Evolutionary conservation across 2,329 filamentous ascomycete species (phyloP), one percentile per base, ranked within the genome.

Genomic region (Nothopassalora personata): DNA sequence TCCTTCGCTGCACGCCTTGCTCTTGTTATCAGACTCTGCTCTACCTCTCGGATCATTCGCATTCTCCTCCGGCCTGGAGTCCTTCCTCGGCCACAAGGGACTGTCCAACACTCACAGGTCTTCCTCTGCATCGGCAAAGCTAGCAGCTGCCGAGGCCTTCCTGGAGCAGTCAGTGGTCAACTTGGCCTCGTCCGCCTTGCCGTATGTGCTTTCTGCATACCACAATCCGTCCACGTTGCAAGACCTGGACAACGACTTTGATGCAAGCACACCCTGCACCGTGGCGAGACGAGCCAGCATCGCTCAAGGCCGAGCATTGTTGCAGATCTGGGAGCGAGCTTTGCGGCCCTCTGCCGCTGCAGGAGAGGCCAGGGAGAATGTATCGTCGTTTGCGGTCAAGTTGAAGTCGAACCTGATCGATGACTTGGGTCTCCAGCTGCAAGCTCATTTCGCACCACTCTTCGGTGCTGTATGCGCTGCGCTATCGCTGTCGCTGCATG

Each of bases 31-130:
- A 51, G 90, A 94, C 77, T 92, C 90, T 1, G 88, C 89, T 13
- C 83, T 94, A 2, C 90, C 90, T 0, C 80, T 94, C 0, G 90
- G 90, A 58, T 90, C 89, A n/a, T 94, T 94, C 75, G 90, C 90
- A 68, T 94, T 93, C 77, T 90, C 86, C 77, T 88, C 85, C 66
- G 89, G 89, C 3, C 82, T 94, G 15, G 90, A 94, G 76, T 93
- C 89, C 45, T 93, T 88, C 73, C 84, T 92, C 18, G 86, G 87
- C 3, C 90, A 94, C 77, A 65, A 67, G 52, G 70, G 69, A 54
- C 59, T 65, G 47, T 53, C 65, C 77, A 74, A 60, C 69, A 59
- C 60, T 4, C 56, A 60, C 19, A 54, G 51, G 66, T 71, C 19
- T 67, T 66, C 18, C 65, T 69, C 57, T 61, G 54, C 56, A 2